These are phyloP conservation scores for Casuarina cunninghamiana DNA, from an alignment of 306 rosid genomes.

Conservation along the genomic window DNA sequence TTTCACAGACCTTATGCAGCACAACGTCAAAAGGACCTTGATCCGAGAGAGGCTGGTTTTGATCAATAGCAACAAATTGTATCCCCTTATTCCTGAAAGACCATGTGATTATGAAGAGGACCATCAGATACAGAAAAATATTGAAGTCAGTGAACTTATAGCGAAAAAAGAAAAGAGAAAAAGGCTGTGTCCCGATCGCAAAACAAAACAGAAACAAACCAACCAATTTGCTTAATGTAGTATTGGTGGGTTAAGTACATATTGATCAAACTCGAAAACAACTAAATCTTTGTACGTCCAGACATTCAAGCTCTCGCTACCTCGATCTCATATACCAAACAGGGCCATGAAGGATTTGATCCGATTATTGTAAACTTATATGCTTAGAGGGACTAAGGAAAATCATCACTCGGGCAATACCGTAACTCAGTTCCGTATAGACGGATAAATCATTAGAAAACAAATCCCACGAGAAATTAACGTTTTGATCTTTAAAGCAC, in stretches of 20 bases:
- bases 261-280: not conserved
- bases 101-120: not conserved
- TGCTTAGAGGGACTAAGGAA: too few species aligned
- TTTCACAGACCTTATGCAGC: constrained; percentile 66
- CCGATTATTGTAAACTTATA: too few species aligned
- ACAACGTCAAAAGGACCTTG: constrained; percentile 93
- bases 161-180: not conserved
- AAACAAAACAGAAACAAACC: too few species aligned
- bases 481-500: not conserved
- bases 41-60: constrained; percentile 62
- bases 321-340: not conserved
- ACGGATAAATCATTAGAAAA: not conserved
- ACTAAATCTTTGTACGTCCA: not conserved
- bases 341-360: not conserved
- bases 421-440: too few species aligned
- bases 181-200: too few species aligned
- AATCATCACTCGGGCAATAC: too few species aligned
- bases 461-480: not conserved
- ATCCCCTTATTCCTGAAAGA: constrained; percentile 76
- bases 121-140: not conserved
- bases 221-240: too few species aligned
- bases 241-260: not conserved
- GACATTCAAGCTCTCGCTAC: not conserved
- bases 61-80: constrained; percentile 79
- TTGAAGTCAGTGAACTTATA: not conserved